A percentile compares a stretch with the other conserved stretches of the same genome.
These are phyloP conservation scores for Tricholoma saponaceum DNA, from an alignment of 768 basidiomycete species.

Conservation along the genomic window DNA sequence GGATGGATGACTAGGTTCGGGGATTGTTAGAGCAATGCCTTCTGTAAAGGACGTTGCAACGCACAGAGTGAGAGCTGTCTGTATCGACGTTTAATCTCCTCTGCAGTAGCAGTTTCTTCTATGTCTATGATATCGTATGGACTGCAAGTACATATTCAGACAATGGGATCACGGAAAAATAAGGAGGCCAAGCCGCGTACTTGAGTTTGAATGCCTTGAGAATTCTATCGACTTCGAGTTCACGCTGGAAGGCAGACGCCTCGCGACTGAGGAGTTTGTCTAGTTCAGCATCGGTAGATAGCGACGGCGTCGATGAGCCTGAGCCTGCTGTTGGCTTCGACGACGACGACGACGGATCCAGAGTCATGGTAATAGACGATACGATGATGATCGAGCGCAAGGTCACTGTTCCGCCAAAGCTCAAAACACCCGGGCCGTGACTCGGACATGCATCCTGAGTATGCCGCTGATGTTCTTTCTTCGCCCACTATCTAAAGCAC, in stretches of 20 bases:
- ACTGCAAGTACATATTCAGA: conserved; percentile 36
- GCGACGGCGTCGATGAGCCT: conserved; percentile 3
- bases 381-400: background rate
- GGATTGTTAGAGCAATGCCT: background rate
- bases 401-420: no score
- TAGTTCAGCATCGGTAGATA: conserved; percentile 50
- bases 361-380: conserved; percentile 12
- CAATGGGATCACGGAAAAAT: background rate
- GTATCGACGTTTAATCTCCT: conserved; percentile 89
- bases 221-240: conserved; percentile 88
- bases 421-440: no score
- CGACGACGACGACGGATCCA: conserved; percentile 17
- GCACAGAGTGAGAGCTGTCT: conserved; percentile 80
- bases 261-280: conserved; percentile 78
- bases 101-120: conserved; percentile 59
- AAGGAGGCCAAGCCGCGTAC: conserved; percentile 39
- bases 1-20: conserved; percentile 86
- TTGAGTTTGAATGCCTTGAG: conserved; percentile 95
- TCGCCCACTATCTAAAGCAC: conserved; percentile 1
- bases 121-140: conserved; percentile 94
- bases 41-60: conserved; percentile 21
- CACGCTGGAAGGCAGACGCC: conserved; percentile 81
- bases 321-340: conserved; percentile 12
- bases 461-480: conserved; percentile 8
- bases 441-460: no score